Conservation (phyloP, 208 protist genomes). For the Leishmania tropica region DNA sequence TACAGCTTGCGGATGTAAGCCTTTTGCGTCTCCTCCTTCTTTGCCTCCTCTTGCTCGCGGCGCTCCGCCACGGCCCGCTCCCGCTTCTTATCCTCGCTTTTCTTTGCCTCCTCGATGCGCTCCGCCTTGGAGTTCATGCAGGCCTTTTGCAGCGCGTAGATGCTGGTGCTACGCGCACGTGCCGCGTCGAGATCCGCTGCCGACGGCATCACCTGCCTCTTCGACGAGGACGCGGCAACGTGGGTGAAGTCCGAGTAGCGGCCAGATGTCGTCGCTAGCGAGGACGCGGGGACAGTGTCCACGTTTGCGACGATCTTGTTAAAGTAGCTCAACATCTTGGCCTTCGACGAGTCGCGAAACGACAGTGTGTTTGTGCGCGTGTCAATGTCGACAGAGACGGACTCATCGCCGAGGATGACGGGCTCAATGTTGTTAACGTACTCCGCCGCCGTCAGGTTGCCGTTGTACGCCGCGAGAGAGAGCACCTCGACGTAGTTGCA, state of each 20-base stretch:
- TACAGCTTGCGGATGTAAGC: constrained; percentile 49
- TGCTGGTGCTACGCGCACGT: constrained; percentile 35
- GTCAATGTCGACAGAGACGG: constrained; percentile 71
- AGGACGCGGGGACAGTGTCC: constrained; percentile 33
- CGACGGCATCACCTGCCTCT: constrained; percentile 16
- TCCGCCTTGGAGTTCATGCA: constrained; percentile 48
- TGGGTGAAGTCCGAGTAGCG: constrained; percentile 26
- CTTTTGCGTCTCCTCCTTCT: constrained; percentile 40
- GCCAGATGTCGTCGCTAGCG: constrained; percentile 17
- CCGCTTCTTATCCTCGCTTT: constrained; percentile 38
- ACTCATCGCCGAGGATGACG: constrained; percentile 61
- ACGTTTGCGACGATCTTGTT: constrained; percentile 34
- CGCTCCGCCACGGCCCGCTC: constrained; percentile 44
- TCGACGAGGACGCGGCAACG: constrained; percentile 21
- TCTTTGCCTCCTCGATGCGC: constrained; percentile 40
- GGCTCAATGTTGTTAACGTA: constrained; percentile 73
- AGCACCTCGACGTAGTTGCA: constrained; percentile 49
- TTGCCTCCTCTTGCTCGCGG: constrained; percentile 53
- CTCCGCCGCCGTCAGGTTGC: constrained; percentile 39
- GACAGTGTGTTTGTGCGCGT: constrained; percentile 63
- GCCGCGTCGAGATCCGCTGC: constrained; percentile 48
- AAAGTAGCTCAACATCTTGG: constrained; percentile 60
- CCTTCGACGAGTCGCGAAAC: constrained; percentile 66
- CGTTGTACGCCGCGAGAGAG: constrained; percentile 44
- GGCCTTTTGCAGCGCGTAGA: constrained; percentile 48